phyloP scores from a whole-genome alignment of 169 alveolate genomes.

The Cyclospora cayetanensis region DNA sequence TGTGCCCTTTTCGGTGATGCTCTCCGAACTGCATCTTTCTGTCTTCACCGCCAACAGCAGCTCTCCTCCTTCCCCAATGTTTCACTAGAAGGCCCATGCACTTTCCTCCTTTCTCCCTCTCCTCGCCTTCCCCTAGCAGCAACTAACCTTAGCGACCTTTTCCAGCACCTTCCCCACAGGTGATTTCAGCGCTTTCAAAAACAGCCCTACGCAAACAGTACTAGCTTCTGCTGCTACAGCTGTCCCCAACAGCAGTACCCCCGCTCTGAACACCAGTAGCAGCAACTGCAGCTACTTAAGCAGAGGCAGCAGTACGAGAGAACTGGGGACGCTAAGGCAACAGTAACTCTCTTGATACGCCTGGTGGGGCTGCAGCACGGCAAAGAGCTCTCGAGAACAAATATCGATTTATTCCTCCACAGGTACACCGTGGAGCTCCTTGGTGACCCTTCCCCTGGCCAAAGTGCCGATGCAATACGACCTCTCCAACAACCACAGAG shows the following conservation, averaged over 20 bases:
- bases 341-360: slow-evolving; percentile 8
- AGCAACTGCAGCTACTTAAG: neutral
- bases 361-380: slow-evolving; percentile 13
- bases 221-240: no score
- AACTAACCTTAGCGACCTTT: neutral
- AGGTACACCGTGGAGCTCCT: neutral
- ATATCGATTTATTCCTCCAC: neutral
- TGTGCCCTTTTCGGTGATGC: neutral
- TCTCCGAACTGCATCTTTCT: neutral
- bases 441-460: no score
- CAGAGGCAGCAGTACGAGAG: slow-evolving; percentile 7
- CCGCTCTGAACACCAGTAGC: no score
- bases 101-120: neutral
- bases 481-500: no score
- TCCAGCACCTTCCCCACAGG: neutral
- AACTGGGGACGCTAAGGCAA: neutral
- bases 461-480: no score
- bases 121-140: slow-evolving; percentile 3
- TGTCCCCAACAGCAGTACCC: no score
- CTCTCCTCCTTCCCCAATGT: neutral
- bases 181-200: no score
- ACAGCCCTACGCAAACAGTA: no score
- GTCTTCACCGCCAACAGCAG: neutral
- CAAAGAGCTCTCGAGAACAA: neutral
- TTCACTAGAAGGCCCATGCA: neutral